Evolutionary conservation across 2,329 filamentous ascomycete genomes (phyloP).

Genomic region (Decorospora gaudefroyi): DNA sequence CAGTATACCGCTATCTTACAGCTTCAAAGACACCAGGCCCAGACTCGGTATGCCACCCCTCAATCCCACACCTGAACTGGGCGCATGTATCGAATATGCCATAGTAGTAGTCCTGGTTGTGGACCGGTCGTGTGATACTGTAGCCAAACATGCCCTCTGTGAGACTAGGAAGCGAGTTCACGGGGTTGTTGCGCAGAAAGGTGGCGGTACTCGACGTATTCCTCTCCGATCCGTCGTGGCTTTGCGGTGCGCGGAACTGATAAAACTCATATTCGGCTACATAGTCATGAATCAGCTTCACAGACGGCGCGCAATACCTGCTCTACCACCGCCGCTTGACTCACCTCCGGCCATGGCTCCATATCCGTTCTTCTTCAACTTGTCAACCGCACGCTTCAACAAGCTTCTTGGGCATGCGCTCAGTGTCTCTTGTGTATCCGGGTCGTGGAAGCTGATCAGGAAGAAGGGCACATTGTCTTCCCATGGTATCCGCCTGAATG

Average conservation of each 20-base stretch:
- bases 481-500: constrained; percentile 86
- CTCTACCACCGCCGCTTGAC: constrained; percentile 34
- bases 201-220: constrained; percentile 71
- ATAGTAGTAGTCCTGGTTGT: constrained; percentile 93
- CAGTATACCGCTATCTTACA: constrained; percentile 49
- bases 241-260: constrained; percentile 74
- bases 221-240: constrained; percentile 56
- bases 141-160: constrained; percentile 98
- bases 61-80: constrained; percentile 78
- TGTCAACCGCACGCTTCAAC: constrained; percentile 68
- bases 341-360: constrained; percentile 87
- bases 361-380: constrained; percentile 69
- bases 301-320: constrained; percentile 19
- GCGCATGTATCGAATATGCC: constrained; percentile 80
- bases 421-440: constrained; percentile 71
- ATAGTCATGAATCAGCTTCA: constrained; percentile 24
- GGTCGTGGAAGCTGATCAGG: constrained; percentile 80
- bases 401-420: constrained; percentile 80
- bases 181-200: constrained; percentile 74
- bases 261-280: constrained; percentile 94
- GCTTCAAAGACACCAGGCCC: constrained; percentile 96
- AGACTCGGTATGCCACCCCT: constrained; percentile 95
- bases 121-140: constrained; percentile 80
- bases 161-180: constrained; percentile 72
- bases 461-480: constrained; percentile 86